Evolutionary conservation across 129 eudicot genomes (phyloP), one percentile per base, ranked within the genome.

Genomic region (Saussurea involucrata): DNA sequence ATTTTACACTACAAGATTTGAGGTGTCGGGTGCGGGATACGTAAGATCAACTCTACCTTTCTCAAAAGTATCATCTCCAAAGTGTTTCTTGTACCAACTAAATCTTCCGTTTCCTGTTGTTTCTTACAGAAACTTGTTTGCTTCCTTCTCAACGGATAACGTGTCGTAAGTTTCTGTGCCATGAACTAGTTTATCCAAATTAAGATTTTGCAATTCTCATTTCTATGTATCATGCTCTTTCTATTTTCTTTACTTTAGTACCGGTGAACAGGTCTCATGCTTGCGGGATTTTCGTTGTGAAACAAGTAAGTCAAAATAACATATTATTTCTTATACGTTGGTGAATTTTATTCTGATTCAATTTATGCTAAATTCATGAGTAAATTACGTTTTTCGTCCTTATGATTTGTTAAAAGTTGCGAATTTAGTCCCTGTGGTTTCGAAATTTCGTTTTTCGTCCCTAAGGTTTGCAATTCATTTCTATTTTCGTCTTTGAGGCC

Each of bases 91-190:
- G 60, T 67, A 58, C 46, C 63, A 3, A 24, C 78, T 74, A 31
- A 79, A 24, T 24, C 63, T 46, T 70, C 68, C 24, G 10, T 31
- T 72, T 46, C 15, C 4, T 60, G 4, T 71, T 79, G 55, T 57
- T 75, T 71, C 58, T 20, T 80, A 36, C 36, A 84, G 88, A 67
- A 84, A 84, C 66, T 67, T 76, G 66, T 85, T 85, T 77, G 46
- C 58, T 36, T 72, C 75, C 44, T 20, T 72, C 78, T 73, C 81
- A 63, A 74, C 24, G 6, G 78, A 78, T 31, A 85, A 73, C 44
- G 21, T 24, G 8, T 53, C 86, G 88, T 85, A 74, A 85, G 88
- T 82, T 69, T 49, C 64, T 72, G 33, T 24, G 11, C 46, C 25
- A 18, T 55, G 22, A 49, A 28, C 53, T 34, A 3, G 9, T 55